phyloP scores from a whole-genome alignment of 2,329 filamentous ascomycete species.

The Spiromastix sp. region DNA sequence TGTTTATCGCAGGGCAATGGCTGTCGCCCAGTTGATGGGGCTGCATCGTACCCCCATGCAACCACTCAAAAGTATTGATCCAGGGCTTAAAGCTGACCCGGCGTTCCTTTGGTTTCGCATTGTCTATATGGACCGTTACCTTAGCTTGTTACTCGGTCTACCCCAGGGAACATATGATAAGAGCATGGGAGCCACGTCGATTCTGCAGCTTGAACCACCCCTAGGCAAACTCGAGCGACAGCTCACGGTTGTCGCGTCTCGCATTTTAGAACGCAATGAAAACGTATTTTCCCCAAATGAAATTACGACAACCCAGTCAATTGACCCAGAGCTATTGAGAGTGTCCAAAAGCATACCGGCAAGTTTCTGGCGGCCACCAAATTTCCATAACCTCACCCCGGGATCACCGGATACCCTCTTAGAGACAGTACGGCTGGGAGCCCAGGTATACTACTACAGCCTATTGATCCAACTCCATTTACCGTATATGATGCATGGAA shows the following conservation, averaged over 20 bases:
- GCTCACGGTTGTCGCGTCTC: conserved; percentile 33
- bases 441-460: conserved; percentile 42
- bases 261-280: conserved; percentile 40
- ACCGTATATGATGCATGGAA: conserved; percentile 42
- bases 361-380: conserved; percentile 36
- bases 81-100: conserved; percentile 10
- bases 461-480: conserved; percentile 45
- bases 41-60: conserved; percentile 24
- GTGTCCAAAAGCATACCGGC: conserved; percentile 30
- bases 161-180: conserved; percentile 19
- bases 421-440: conserved; percentile 29
- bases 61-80: conserved; percentile 10
- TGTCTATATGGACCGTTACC: conserved; percentile 26
- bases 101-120: conserved; percentile 30
- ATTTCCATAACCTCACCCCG: conserved; percentile 5
- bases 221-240: conserved; percentile 37
- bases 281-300: conserved; percentile 21
- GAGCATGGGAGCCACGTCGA: conserved; percentile 12
- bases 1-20: conserved; percentile 28
- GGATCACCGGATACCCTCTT: conserved; percentile 12
- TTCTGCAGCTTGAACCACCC: conserved; percentile 23
- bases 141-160: conserved; percentile 33
- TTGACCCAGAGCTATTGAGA: conserved; percentile 33
- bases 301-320: conserved; percentile 35
- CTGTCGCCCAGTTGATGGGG: conserved; percentile 33